A percentile compares a stretch with the other conserved stretches of the same genome.
Conservation (phyloP, 495 filamentous ascomycete species). For the Neurospora terricola region DNA sequence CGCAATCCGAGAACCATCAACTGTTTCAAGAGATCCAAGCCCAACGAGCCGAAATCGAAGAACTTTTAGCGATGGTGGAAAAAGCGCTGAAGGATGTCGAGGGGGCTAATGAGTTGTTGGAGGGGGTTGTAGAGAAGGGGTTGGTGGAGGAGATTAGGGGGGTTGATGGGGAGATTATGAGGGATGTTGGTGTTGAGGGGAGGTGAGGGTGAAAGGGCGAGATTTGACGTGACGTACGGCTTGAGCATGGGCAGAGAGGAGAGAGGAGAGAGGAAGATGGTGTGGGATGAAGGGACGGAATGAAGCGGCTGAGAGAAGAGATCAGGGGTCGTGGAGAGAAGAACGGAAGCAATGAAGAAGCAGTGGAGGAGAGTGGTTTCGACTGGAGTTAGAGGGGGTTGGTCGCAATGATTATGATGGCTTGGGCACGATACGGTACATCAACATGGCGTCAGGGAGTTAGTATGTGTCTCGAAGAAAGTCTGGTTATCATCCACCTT, state of each 20-base stretch:
- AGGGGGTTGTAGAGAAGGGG: slow-evolving; percentile 30
- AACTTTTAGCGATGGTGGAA: slow-evolving; percentile 54
- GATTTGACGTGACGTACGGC: neutral
- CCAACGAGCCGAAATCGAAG: slow-evolving; percentile 68
- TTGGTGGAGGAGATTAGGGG: slow-evolving; percentile 37
- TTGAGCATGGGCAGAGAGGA: neutral
- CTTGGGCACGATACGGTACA: neutral
- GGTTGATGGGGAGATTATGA: slow-evolving; percentile 34
- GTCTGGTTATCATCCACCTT: neutral
- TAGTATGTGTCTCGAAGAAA: neutral
- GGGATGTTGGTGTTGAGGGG: slow-evolving; percentile 7
- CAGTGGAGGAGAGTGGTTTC: too few species aligned
- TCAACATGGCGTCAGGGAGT: neutral
- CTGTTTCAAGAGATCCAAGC: slow-evolving; percentile 51
- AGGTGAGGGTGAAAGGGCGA: neutral
- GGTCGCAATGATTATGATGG: neutral
- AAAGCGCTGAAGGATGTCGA: slow-evolving; percentile 60
- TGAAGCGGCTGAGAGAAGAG: neutral
- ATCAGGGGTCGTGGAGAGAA: neutral
- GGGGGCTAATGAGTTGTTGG: slow-evolving; percentile 43
- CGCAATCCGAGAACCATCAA: slow-evolving; percentile 52
- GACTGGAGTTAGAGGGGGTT: too few species aligned
- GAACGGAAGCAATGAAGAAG: neutral
- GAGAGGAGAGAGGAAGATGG: neutral
- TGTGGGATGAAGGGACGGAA: neutral